phyloP scores from a whole-genome alignment of 371 early-diverging fungal genomes.

The Mitosporidium daphniae region DNA sequence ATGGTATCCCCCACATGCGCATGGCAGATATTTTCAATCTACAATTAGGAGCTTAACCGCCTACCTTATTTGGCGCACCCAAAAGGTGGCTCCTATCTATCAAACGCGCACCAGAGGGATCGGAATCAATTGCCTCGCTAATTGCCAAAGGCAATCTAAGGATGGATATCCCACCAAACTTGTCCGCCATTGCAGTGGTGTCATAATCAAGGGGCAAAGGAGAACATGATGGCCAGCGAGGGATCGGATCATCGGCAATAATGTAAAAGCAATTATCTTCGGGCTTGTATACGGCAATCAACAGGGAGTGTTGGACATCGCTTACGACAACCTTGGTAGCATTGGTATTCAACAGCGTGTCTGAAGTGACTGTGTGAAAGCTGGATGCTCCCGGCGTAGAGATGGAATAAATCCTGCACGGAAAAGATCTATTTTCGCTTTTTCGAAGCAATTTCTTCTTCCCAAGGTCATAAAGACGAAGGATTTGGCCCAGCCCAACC shows the following conservation, averaged over 20 bases:
- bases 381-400: constrained; percentile 19
- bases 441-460: constrained; percentile 52
- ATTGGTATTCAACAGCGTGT: no score
- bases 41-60: constrained; percentile 1
- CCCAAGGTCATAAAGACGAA: constrained; percentile 66
- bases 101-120: constrained; percentile 35
- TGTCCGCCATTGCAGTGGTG: constrained; percentile 61
- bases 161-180: constrained; percentile 63
- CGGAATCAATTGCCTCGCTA: constrained; percentile 32
- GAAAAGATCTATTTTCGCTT: constrained; percentile 18
- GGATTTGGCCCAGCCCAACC: constrained; percentile 40
- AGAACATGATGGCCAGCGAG: constrained; percentile 37
- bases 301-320: constrained; percentile 51
- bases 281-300: constrained; percentile 25
- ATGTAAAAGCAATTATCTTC: constrained; percentile 34
- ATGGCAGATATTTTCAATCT: constrained; percentile 19
- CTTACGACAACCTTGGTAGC: constrained; percentile 42
- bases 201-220: constrained; percentile 54
- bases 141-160: constrained; percentile 22
- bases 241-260: constrained; percentile 67
- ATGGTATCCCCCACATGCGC: constrained; percentile 48
- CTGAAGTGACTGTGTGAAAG: constrained; percentile 21
- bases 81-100: constrained; percentile 27
- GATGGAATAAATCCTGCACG: constrained; percentile 1
- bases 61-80: constrained; percentile 46